These are phyloP conservation scores for Aurifilum marmelostoma DNA, from an alignment of 2,329 filamentous ascomycete species.

Conservation along the genomic window DNA sequence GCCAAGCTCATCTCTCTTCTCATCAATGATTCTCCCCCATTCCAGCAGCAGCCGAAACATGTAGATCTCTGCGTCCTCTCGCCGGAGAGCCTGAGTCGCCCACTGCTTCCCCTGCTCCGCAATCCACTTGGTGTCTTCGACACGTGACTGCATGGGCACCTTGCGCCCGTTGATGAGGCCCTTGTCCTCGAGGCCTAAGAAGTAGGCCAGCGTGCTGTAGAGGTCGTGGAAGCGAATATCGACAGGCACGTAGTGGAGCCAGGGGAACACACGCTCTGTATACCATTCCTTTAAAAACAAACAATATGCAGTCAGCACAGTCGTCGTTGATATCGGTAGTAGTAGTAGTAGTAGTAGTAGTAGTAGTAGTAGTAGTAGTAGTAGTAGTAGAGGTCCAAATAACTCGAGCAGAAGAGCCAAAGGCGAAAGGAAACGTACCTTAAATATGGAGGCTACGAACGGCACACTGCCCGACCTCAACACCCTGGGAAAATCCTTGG, in stretches of 20 bases:
- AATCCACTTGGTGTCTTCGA: conserved; percentile 64
- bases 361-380: too few relatives aligned
- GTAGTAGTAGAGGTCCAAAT: too few relatives aligned
- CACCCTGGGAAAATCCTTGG: conserved; percentile 61
- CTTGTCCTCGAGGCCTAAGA: conserved; percentile 59
- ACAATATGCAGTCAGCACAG: not conserved
- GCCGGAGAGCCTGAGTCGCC: conserved; percentile 64
- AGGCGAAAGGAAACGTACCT: conserved; percentile 37
- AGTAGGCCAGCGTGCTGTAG: conserved; percentile 76
- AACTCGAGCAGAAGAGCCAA: too few relatives aligned
- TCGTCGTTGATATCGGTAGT: not conserved
- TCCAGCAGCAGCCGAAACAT: conserved; percentile 77
- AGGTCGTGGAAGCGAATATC: conserved; percentile 74
- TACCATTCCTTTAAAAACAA: conserved; percentile 66
- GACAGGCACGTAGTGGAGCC: conserved; percentile 80
- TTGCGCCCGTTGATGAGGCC: conserved; percentile 49
- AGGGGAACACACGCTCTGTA: conserved; percentile 72
- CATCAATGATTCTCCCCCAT: conserved; percentile 72
- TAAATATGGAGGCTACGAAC: conserved; percentile 72
- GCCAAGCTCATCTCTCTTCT: conserved; percentile 49
- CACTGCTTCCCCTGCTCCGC: conserved; percentile 67
- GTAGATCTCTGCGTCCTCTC: conserved; percentile 80
- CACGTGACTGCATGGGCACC: conserved; percentile 52
- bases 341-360: too few relatives aligned
- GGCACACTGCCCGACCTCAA: conserved; percentile 69